phyloP scores from a whole-genome alignment of 768 basidiomycete species.

The Lactarius akahatsu region DNA sequence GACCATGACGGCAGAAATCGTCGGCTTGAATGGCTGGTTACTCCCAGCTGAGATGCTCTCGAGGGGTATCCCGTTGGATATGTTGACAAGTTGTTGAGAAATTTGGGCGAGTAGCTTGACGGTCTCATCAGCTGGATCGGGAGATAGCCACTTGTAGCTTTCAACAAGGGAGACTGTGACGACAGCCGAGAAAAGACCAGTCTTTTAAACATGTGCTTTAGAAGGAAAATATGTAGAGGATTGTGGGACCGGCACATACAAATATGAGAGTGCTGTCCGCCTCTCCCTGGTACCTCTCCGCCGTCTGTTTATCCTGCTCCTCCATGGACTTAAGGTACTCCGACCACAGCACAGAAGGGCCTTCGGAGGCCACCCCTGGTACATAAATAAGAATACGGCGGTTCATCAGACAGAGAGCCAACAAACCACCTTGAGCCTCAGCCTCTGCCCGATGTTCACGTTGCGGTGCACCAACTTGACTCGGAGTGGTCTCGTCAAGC shows the following conservation, averaged over 20 bases:
- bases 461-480: no score
- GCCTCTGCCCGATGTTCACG: no score
- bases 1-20: not conserved
- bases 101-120: conserved; percentile 2
- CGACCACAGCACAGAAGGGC: conserved; percentile 8
- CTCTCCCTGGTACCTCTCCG: not conserved
- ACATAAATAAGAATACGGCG: not conserved
- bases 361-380: not conserved
- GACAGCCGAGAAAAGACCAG: conserved; percentile 23
- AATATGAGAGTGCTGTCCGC: conserved; percentile 3
- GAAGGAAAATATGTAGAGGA: not conserved
- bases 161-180: conserved; percentile 17
- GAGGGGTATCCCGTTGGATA: not conserved
- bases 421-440: not conserved
- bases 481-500: not conserved
- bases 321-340: conserved; percentile 8
- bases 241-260: conserved; percentile 2
- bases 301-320: conserved; percentile 1
- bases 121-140: not conserved
- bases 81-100: not conserved
- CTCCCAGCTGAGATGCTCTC: not conserved
- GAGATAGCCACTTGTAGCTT: conserved; percentile 17
- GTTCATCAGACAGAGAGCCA: not conserved
- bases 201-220: conserved; percentile 7
- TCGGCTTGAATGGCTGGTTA: not conserved